phyloP scores from a whole-genome alignment of 1,284 basidiomycete species.

The Bondarzewia mesenterica region DNA sequence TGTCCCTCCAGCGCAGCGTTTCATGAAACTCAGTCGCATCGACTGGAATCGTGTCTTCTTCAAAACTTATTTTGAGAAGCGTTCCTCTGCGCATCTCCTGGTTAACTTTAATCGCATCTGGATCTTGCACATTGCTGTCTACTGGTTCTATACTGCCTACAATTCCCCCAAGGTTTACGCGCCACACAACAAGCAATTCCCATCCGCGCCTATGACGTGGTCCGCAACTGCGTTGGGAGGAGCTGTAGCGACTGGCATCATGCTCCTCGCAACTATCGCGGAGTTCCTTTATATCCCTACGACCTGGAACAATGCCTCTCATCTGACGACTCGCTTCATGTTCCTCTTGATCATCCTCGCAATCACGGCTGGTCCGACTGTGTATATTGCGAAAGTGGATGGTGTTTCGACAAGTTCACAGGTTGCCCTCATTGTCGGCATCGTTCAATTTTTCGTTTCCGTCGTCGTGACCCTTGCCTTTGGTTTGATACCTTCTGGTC shows the following conservation, averaged over 20 bases:
- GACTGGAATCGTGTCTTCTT: constrained; percentile 93
- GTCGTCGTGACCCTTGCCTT: constrained; percentile 75
- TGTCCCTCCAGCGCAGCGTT: constrained; percentile 82
- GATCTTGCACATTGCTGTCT: constrained; percentile 87
- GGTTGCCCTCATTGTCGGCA: constrained; percentile 77
- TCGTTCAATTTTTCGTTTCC: constrained; percentile 87
- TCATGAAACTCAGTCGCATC: constrained; percentile 83
- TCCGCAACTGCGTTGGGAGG: constrained; percentile 90
- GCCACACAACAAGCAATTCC: constrained; percentile 46
- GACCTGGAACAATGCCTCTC: constrained; percentile 95
- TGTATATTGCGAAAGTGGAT: constrained; percentile 83
- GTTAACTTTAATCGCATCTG: constrained; percentile 98
- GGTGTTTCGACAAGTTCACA: constrained; percentile 40
- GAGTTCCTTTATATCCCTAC: constrained; percentile 97
- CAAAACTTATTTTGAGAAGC: constrained; percentile 95
- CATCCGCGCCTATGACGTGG: constrained; percentile 80
- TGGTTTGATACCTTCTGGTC: constrained; percentile 81
- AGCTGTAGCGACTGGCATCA: constrained; percentile 82
- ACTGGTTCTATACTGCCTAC: constrained; percentile 93
- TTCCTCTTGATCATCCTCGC: constrained; percentile 85
- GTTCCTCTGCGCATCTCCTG: constrained; percentile 84
- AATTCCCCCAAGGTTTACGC: constrained; percentile 94
- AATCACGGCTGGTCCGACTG: constrained; percentile 81
- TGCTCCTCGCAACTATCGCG: constrained; percentile 85
- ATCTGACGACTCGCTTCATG: constrained; percentile 81